Base-by-base conservation (phyloP, 257 asterid genomes). In the Capsicum rhomboideum region DNA sequence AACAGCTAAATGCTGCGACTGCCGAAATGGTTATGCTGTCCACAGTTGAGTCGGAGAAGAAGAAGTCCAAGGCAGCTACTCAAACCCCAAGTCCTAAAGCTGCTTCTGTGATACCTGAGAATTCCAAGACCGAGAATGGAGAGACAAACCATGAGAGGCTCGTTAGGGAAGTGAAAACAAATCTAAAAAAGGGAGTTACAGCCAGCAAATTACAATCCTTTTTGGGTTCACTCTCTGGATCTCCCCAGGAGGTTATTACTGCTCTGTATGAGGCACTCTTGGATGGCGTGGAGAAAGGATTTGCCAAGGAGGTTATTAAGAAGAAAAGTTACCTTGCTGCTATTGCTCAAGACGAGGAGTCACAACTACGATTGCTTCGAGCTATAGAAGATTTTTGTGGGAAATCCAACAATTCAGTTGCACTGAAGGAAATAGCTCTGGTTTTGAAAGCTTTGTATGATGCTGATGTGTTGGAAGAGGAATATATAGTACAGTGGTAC, bases 391-490 rank as follows among this genome's bases (percentile, higher is more conserved):
- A 77, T 29, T 89, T 89, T n/a, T 84, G 85, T 34, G 72, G 54
- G 23, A 87, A 85, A 84, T 29, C 87, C 18, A 88, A 83, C 18
- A 88, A 83, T 49, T n/a, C 85, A 2, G 84, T 58, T 6, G 89
- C 89, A 8, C 72, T 82, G 21, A 89, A 86, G 87, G 92, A 89
- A 79, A 83, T 88, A 7, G 86, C 89, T 29, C 74, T 89, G 56
- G 88, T 89, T 71, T 17, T 89, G 74, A 87, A 89, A 79, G 89
- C 88, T 4, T 68, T 88, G 14, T 89, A 89, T 52, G 92, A 89
- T 71, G 86, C 58, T 1, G 92, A 89, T 44, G 26, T 87, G 13
- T 59, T 89, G 89, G 92, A 86, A 40, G 92, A 89, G 80, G 90
- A 89, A 44, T 80, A 68, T 52, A 88, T 89, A 12, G 82, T 89